Conservation (phyloP, 495 filamentous ascomycete genomes). For the Penicillium diatomitis region DNA sequence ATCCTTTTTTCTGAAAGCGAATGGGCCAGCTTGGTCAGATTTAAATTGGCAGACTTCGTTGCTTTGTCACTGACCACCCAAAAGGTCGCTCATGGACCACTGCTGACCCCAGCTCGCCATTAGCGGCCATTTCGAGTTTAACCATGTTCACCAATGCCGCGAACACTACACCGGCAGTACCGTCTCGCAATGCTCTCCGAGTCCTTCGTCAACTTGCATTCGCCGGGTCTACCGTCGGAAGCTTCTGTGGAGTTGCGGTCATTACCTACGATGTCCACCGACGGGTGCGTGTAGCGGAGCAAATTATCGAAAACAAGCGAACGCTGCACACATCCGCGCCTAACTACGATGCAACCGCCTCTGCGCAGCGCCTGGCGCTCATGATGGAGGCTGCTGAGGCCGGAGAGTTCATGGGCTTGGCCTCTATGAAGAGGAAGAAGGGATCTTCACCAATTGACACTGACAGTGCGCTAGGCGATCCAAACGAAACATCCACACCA, state of each 20-base stretch:
- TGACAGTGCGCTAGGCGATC: background rate
- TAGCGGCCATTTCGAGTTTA: constrained; percentile 16
- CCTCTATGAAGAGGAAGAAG: constrained; percentile 25
- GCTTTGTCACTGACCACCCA: background rate
- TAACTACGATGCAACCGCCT: constrained; percentile 36
- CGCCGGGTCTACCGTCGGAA: constrained; percentile 32
- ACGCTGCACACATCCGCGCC: constrained; percentile 35
- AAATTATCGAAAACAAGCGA: constrained; percentile 37
- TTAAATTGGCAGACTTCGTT: background rate
- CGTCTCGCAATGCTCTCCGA: constrained; percentile 39
- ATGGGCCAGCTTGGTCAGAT: background rate
- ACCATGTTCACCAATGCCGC: constrained; percentile 28
- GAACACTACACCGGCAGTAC: constrained; percentile 23
- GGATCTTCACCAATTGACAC: background rate
- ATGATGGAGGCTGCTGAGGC: constrained; percentile 39
- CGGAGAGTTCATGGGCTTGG: constrained; percentile 31
- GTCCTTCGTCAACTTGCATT: constrained; percentile 36
- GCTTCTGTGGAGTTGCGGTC: constrained; percentile 33
- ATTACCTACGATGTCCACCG: constrained; percentile 37
- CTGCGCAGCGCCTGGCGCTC: constrained; percentile 27
- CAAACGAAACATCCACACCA: background rate
- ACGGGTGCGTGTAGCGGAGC: constrained; percentile 31
- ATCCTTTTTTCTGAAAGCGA: background rate
- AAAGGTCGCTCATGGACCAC: constrained; percentile 11
- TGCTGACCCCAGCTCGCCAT: constrained; percentile 16